A percentile compares a stretch with the other conserved stretches of the same genome.
These are phyloP conservation scores for Haplosporangium gracile DNA, from an alignment of 192 early-diverging fungal species.

Conservation along the genomic window DNA sequence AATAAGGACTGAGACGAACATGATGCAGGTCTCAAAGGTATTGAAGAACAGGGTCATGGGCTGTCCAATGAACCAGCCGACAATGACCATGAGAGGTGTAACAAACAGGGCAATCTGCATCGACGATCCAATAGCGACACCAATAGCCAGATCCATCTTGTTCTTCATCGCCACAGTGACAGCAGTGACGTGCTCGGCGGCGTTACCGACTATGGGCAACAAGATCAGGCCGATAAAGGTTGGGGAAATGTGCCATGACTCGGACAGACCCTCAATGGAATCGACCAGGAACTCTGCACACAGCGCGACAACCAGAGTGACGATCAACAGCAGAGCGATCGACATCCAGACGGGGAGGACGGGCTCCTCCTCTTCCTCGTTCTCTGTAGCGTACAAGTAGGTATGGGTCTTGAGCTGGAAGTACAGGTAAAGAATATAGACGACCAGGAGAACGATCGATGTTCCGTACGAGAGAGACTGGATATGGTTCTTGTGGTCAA, in stretches of 20 bases:
- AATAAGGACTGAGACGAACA: conserved; percentile 86
- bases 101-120: conserved; percentile 93
- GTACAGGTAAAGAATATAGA: conserved; percentile 74
- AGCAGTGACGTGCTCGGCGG: conserved; percentile 90
- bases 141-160: conserved; percentile 94
- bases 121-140: conserved; percentile 89
- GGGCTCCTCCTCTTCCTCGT: conserved; percentile 75
- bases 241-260: conserved; percentile 76
- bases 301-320: conserved; percentile 80
- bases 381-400: conserved; percentile 57
- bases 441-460: conserved; percentile 75
- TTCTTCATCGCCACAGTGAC: conserved; percentile 84
- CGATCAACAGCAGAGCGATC: conserved; percentile 62
- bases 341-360: conserved; percentile 62
- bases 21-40: conserved; percentile 82
- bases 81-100: conserved; percentile 74
- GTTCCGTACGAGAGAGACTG: conserved; percentile 75
- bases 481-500: conserved; percentile 57
- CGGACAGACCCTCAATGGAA: conserved; percentile 82
- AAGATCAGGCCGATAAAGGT: conserved; percentile 94
- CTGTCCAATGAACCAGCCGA: conserved; percentile 87
- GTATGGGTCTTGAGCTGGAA: conserved; percentile 89
- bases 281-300: conserved; percentile 90
- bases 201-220: conserved; percentile 93
- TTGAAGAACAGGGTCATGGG: conserved; percentile 89